phyloP scores from a whole-genome alignment of 73 alveolate genomes.

The Paraurostyla sp. region DNA sequence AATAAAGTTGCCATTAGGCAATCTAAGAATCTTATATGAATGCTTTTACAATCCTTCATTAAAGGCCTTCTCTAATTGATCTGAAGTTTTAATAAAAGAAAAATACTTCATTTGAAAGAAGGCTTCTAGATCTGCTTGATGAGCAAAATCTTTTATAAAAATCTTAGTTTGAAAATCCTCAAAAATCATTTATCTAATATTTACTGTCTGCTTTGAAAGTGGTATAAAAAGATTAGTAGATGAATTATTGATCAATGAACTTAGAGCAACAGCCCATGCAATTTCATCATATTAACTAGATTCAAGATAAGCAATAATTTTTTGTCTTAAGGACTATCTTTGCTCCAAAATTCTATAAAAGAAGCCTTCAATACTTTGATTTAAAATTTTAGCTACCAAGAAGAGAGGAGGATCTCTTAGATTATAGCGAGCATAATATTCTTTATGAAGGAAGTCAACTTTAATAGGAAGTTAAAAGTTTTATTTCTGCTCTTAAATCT shows the following conservation, averaged over 20 bases:
- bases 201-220: neutral
- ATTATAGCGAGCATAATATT: neutral
- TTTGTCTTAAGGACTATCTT: neutral
- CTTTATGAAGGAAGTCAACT: neutral
- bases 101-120: neutral
- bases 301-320: neutral
- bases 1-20: too few relatives aligned
- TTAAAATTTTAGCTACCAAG: constrained; percentile 8
- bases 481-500: neutral
- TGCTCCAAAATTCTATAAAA: constrained; percentile 41
- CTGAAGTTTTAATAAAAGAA: neutral
- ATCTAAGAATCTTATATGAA: too few relatives aligned
- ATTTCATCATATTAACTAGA: neutral
- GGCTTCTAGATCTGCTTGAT: neutral
- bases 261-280: neutral
- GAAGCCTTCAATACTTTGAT: constrained; percentile 18
- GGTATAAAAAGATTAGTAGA: constrained; percentile 28
- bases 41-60: too few relatives aligned
- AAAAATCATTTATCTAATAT: neutral
- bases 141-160: neutral
- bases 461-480: constrained; percentile 39
- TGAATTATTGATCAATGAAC: neutral
- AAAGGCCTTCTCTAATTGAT: neutral
- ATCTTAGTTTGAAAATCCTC: neutral
- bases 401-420: constrained; percentile 60